Evolutionary conservation across 371 early-diverging fungal species (phyloP), one percentile per base, ranked within the genome.

Genomic region (Mortierella sp.): DNA sequence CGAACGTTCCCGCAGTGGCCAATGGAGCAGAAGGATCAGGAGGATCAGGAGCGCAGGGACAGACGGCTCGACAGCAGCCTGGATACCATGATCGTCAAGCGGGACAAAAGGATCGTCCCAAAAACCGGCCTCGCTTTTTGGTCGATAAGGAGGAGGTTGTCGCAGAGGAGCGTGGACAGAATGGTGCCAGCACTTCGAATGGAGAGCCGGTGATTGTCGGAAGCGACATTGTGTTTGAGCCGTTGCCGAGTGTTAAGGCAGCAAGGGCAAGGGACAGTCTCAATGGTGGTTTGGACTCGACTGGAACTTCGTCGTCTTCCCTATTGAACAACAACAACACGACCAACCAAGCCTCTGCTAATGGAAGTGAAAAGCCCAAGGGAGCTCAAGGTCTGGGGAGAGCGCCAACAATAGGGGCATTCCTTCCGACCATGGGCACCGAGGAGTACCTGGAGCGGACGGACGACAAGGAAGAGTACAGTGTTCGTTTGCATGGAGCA

Each of bases 351-450:
- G 31, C n/a, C 26, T 13, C 31, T 13, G 6, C 28, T 13, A 53
- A 28, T 16, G 16, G 43, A 71, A 24, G 3, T 28, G 11, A 28
- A 28, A 28, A 57, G 34, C 16, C 72, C 67, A 19, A 54, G 9
- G 16, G 40, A 71, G n/a, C 28, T 2, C 40, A 44, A 40, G 11
- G 19, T 21, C 50, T 71, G 21, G 34, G 31, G 50, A 73, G 77
- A 6, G 54, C 14, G n/a, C 67, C 78, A 14, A 78, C 85, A 1
- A 61, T 97, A 76, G 98, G 86, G 1, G 59, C n/a, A 1, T 28
- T 46, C 5, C 48, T 86, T 19, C 86, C 86, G 4, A 86, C 86
- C 11, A 82, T 86, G 72, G 86, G 86, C 5, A 86, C 86, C 5
- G 86, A 86, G n/a, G 86, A 86, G 46, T 77, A 86, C 31, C 54